Percentiles rank a stretch among this genome's conserved stretches.
These are phyloP conservation scores for Erysiphe pulchra DNA, from an alignment of 2,329 filamentous ascomycete genomes.

Conservation along the genomic window DNA sequence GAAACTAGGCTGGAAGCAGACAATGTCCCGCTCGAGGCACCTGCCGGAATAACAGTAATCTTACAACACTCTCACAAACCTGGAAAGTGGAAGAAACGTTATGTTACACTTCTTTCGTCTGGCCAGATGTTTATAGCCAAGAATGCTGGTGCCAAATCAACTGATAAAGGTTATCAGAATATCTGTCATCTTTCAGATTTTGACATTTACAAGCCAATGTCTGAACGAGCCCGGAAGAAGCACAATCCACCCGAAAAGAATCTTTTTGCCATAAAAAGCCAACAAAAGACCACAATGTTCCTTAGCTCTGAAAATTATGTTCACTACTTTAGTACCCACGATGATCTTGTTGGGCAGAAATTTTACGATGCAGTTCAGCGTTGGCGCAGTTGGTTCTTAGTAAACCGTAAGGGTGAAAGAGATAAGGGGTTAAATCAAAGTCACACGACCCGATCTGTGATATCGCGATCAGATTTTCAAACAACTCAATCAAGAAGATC, in stretches of 20 bases:
- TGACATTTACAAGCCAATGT: slow-evolving; percentile 62
- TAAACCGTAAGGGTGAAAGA: slow-evolving; percentile 32
- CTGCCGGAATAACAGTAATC: slow-evolving; percentile 38
- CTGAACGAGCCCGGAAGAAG: slow-evolving; percentile 37
- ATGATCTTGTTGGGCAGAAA: slow-evolving; percentile 33
- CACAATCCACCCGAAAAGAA: slow-evolving; percentile 65
- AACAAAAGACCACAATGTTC: slow-evolving; percentile 70
- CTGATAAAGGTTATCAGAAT: slow-evolving; percentile 39
- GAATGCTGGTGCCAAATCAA: slow-evolving; percentile 30
- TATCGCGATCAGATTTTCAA: slow-evolving; percentile 16
- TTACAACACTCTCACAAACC: slow-evolving; percentile 61
- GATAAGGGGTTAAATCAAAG: slow-evolving; percentile 9
- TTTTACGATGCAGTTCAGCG: slow-evolving; percentile 49
- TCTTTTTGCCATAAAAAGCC: slow-evolving; percentile 76
- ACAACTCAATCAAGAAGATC: slow-evolving; percentile 33
- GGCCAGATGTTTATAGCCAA: slow-evolving; percentile 53
- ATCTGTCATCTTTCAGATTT: slow-evolving; percentile 79
- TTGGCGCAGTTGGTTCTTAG: slow-evolving; percentile 85
- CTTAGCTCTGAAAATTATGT: slow-evolving; percentile 63
- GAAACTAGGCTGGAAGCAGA: slow-evolving; percentile 36
- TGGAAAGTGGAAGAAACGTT: slow-evolving; percentile 75
- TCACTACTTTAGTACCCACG: slow-evolving; percentile 72
- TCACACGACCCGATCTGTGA: slow-evolving; percentile 5
- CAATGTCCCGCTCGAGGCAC: slow-evolving; percentile 36
- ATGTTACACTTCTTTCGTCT: slow-evolving; percentile 42